Conservation (phyloP, 768 basidiomycete genomes). For the Hirschioporus abietinus region DNA sequence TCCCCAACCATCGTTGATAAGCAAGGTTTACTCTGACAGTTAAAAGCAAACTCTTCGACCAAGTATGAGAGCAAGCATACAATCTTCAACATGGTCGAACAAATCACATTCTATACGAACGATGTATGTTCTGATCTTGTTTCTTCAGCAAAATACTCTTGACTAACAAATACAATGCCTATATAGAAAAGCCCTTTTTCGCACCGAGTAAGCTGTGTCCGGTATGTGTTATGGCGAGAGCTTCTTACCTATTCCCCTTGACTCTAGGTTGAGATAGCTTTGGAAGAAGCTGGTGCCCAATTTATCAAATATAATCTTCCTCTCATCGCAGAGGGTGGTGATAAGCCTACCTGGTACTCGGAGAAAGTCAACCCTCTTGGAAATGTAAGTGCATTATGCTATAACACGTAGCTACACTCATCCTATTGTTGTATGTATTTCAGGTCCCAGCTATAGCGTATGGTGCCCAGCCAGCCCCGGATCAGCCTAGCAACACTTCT, state of each 20-base stretch:
- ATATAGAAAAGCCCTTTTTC: conserved; percentile 52
- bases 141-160: background rate
- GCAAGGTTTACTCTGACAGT: no score
- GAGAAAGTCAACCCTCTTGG: conserved; percentile 59
- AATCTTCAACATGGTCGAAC: conserved; percentile 12
- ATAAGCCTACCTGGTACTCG: conserved; percentile 69
- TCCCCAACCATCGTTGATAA: no score
- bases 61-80: background rate
- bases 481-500: conserved; percentile 54
- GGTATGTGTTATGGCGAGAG: background rate
- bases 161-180: background rate
- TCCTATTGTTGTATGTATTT: background rate
- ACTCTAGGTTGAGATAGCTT: conserved; percentile 49
- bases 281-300: conserved; percentile 46
- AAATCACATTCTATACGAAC: conserved; percentile 41
- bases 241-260: background rate
- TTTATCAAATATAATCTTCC: conserved; percentile 54
- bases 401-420: background rate
- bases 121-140: conserved; percentile 27
- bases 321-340: conserved; percentile 26
- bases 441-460: conserved; percentile 58
- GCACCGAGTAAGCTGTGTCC: conserved; percentile 39
- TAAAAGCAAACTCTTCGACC: background rate
- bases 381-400: conserved; percentile 38
- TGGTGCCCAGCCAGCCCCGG: conserved; percentile 52